Conservation (phyloP, 2,329 filamentous ascomycete genomes). For the Phoma sp. region DNA sequence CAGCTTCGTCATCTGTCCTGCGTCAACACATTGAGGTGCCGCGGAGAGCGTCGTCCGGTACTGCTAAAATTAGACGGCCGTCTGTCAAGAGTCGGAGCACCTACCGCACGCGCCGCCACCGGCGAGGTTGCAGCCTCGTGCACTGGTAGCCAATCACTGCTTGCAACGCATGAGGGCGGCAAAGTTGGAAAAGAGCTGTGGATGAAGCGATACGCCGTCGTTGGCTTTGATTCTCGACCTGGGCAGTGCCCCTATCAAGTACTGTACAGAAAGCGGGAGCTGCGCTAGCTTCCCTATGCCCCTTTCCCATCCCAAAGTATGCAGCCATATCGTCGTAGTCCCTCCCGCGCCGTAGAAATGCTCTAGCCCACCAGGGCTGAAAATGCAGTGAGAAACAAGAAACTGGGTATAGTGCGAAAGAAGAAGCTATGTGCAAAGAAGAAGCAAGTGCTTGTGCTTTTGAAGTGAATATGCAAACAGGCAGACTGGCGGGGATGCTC, state of each 20-base stretch:
- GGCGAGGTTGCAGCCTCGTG: conserved; percentile 10
- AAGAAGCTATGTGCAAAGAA: conserved; percentile 47
- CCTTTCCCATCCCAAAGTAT: conserved; percentile 17
- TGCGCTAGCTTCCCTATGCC: conserved; percentile 43
- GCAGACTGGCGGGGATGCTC: conserved; percentile 38
- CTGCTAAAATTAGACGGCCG: conserved; percentile 28
- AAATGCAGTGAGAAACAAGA: conserved; percentile 44
- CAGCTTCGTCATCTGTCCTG: conserved; percentile 8
- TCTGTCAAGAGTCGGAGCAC: conserved; percentile 17
- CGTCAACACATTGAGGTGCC: conserved; percentile 16
- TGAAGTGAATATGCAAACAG: conserved; percentile 29
- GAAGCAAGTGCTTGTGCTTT: conserved; percentile 33
- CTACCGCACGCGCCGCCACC: conserved; percentile 21
- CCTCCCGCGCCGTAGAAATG: conserved; percentile 33
- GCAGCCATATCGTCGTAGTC: conserved; percentile 19
- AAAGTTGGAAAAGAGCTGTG: conserved; percentile 4
- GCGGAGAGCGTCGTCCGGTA: conserved; percentile 14
- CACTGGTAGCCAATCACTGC: conserved; percentile 12
- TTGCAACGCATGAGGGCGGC: conserved; percentile 5
- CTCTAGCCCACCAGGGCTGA: conserved; percentile 25
- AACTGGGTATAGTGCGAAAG: conserved; percentile 49
- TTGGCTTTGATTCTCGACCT: conserved; percentile 31
- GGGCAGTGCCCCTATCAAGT: conserved; percentile 28
- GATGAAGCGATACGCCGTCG: conserved; percentile 32
- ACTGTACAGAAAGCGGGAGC: conserved; percentile 42